Base-by-base conservation (phyloP, 2,329 filamentous ascomycete species). In the Plectosphaerella plurivora region DNA sequence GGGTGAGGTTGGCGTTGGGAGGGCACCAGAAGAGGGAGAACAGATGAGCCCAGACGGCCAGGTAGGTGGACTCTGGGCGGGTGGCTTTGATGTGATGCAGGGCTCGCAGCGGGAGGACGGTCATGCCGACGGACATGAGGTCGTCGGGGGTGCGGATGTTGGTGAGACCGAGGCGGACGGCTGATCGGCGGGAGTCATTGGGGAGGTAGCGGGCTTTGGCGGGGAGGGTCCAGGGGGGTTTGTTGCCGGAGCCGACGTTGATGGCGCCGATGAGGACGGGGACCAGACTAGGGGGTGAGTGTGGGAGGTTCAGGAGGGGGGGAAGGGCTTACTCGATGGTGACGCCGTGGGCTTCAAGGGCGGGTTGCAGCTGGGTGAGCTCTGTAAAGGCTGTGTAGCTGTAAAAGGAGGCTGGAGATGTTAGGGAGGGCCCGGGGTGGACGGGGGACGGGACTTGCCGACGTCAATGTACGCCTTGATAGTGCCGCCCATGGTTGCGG, bases 251-350 rank as follows among this genome's bases (percentile, higher is more conserved):
- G 18, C 73, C 76, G 36, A 74, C 72, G 63, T 85, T 88, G 62
- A 89, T 81, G 45, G 78, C 86, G 24, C 83, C 84, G 14, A 93
- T 75, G 62, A 92, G 86, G 49, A 91, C 76, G 14, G 89, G 89
- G 57, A 87, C 77, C 60, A 88, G 81, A 49, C 86, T 89, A 56
- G 2, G 18, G 35, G 22, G 18, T 50, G 24, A 25, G 5, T 3
- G 18, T 39, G 44, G 22, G 18, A 50, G 3, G 42, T 25, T 36
- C 18, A 36, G 16, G 52, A 14, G 6, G 18, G 7, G 22, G 51
- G 16, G 12, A 33, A 14, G 12, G 36, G 6, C 83, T 60, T 71
- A 89, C 87, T 90, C 83, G 33, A 91, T 69, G 36, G 84, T 73
- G 6, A 91, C 77, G 33, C 74, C 74, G 65, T 89, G 74, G 10